Evolutionary conservation across 2,329 filamentous ascomycete genomes (phyloP).

Genomic region (Tolypocladium ophioglossoides): DNA sequence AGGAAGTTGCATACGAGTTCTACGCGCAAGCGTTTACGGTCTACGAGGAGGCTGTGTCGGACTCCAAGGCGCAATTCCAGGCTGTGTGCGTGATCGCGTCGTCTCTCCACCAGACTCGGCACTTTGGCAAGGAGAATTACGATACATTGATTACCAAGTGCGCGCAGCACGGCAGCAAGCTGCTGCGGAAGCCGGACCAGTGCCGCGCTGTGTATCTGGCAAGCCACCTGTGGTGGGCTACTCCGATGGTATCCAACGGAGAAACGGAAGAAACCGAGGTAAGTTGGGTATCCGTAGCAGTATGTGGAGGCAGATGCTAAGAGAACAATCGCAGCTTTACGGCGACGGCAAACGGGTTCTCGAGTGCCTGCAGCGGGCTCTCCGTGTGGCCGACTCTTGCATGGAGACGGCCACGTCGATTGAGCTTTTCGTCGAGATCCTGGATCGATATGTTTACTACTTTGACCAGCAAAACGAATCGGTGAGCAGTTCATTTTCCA

Average conservation of each 20-base stretch:
- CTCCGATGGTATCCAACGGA: constrained; percentile 63
- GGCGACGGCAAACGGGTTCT: constrained; percentile 95
- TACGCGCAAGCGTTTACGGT: constrained; percentile 97
- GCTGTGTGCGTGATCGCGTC: constrained; percentile 91
- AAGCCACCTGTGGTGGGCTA: constrained; percentile 96
- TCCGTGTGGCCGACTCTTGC: constrained; percentile 93
- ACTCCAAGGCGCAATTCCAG: constrained; percentile 95
- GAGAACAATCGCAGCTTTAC: constrained; percentile 56
- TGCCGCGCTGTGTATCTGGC: constrained; percentile 94
- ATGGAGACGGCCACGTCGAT: constrained; percentile 98
- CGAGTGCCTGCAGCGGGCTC: constrained; percentile 88
- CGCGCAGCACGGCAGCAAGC: constrained; percentile 89
- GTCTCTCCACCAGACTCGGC: constrained; percentile 75
- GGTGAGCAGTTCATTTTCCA: constrained; percentile 31
- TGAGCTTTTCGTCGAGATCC: constrained; percentile 94
- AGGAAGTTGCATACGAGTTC: constrained; percentile 96
- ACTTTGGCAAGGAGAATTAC: constrained; percentile 95
- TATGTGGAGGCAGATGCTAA: background rate
- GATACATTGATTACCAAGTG: constrained; percentile 98
- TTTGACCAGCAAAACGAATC: constrained; percentile 99
- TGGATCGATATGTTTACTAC: constrained; percentile 98
- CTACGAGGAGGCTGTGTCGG: constrained; percentile 92
- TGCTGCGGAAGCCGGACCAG: constrained; percentile 96
- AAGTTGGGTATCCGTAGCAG: constrained; percentile 24
- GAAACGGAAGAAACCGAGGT: constrained; percentile 77